A percentile compares a stretch with the other conserved stretches of the same genome.
Evolutionary conservation across 306 rosid species (phyloP).

Genomic region (Corylus heterophylla): DNA sequence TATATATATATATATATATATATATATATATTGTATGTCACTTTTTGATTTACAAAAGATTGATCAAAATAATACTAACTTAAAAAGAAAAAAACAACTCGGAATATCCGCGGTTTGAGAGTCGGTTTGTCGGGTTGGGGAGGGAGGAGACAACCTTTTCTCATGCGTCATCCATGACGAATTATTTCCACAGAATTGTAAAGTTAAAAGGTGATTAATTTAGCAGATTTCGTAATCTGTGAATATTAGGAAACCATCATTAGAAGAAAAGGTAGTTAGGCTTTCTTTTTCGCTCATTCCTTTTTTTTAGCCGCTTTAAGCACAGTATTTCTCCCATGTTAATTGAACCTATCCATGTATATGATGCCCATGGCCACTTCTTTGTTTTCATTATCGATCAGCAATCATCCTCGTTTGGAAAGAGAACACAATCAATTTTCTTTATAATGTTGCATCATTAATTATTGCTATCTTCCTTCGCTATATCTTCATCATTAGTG

Average conservation of each 20-base stretch:
- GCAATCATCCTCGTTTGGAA: neutral
- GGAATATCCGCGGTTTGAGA: neutral
- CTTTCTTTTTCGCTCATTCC: neutral
- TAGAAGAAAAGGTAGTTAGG: neutral
- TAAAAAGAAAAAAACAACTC: too few species aligned
- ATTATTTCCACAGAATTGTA: neutral
- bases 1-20: too few species aligned
- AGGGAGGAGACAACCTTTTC: neutral
- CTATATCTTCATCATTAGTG: neutral
- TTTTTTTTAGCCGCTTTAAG: conserved; percentile 8
- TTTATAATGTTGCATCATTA: neutral
- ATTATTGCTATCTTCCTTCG: neutral
- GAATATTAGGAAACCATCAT: neutral
- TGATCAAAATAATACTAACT: too few species aligned
- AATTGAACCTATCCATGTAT: neutral
- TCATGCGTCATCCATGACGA: neutral
- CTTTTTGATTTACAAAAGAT: too few species aligned
- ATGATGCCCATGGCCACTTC: neutral
- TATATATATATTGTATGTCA: too few species aligned
- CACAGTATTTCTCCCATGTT: neutral
- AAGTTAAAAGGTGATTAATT: neutral
- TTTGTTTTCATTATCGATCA: neutral
- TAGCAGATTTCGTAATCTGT: neutral
- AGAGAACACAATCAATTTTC: neutral
- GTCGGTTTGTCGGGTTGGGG: neutral